Base-by-base conservation (phyloP, 2,329 filamentous ascomycete genomes). In the Ilyonectria sp. region DNA sequence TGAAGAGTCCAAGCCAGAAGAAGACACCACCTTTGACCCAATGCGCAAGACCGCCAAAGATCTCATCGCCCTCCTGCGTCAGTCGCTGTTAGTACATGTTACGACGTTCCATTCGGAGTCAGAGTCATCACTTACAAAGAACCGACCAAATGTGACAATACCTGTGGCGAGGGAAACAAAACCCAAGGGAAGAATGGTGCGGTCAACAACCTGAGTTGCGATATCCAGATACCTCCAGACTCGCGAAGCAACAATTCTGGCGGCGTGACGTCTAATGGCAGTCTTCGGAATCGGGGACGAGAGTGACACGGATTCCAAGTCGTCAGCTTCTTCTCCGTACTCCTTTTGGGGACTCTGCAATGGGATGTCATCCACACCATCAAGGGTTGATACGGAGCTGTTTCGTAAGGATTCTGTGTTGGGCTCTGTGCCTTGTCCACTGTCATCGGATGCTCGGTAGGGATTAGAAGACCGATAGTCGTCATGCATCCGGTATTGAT, bases 11-110 rank as follows among this genome's bases (percentile, higher is more conserved):
- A 70, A 97, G 93, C 91, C 94, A 96, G 83, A 98, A 94, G 85
- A 98, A 98, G 61, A 98, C 92, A 4, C 93, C 93, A 52, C 95
- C 95, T 79, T 98, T 98, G 79, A 98, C 91, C 84, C 94, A 97
- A 78, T 98, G 95, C 8, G 95, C 95, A 47, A 98, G 86, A 2
- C 95, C 94, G 73, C 91, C 95, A 84, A 95, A 97, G 64, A 98
- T 84, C 3, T 85, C 85, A 23, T 80, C 79, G 6, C 88, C 92
- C 79, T 92, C 91, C 92, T 94, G 71, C 21, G 31, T 7, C 19
- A 40, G 11, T 4, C 23, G 21, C 19, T 44, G 43, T 70, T 58
- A 72, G 69, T 47, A 17, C 10, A 40, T 21, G 15, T 7, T 19
- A 23, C n/a, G 6, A 6, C n/a, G 15, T n/a, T 33, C 9, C 3